Evolutionary conservation across 2,329 filamentous ascomycete species (phyloP), one percentile per base, ranked within the genome.

Genomic region (Diaporthe vexans): DNA sequence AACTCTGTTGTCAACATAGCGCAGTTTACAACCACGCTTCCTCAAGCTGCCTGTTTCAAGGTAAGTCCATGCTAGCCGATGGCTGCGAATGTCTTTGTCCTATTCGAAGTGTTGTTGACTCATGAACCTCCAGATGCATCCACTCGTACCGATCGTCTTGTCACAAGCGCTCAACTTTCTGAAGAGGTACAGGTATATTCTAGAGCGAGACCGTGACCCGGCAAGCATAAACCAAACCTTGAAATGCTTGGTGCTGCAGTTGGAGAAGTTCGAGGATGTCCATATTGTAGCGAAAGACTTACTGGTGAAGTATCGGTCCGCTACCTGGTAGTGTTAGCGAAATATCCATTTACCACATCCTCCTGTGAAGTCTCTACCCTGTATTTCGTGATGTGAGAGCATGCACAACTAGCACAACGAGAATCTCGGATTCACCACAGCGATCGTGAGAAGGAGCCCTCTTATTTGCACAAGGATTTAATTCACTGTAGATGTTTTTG

Each of bases 111-210:
- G 24, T 54, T 29, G 26, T 54, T 54, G 15, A 54, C 52, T 29
- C 52, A 24, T 13, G 52, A 54, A 13, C 26, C 26, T 54, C 26
- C 24, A 54, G 52, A 54, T 29, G 52, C 52, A 54, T 19, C 52
- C 52, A 29, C 52, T 54, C 52, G 52, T 54, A 54, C 52, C 52
- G 52, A 54, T 54, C 52, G 52, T 54, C 24, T 54, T 54, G 52
- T 54, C 52, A 15, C 52, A 54, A 54, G 52, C 52, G 24, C 15
- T 54, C 52, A 54, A 54, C 52, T 54, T 54, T 33, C 26, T 54
- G 52, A 54, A 54, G 52, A 54, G 24, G 52, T 54, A 54, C 52
- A 54, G 24, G 24, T 54, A 54, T 54, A 29, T 54, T 54, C 52
- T 54, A 54, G 52, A 54, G 52, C 52, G 52, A 33, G 52, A 54